phyloP scores from a whole-genome alignment of 1,284 basidiomycete genomes.

The Ceratobasidium sp. region DNA sequence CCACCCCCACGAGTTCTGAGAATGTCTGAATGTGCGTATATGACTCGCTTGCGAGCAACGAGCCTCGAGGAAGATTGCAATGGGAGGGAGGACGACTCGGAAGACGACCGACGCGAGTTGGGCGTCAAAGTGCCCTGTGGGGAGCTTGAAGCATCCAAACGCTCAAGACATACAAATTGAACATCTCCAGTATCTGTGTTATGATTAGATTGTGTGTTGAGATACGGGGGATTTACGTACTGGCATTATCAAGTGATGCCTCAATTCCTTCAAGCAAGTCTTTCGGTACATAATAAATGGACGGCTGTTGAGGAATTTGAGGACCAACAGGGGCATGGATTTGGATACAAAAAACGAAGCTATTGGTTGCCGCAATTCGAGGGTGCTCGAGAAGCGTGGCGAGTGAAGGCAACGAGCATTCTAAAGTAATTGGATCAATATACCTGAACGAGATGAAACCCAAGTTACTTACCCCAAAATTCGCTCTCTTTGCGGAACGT shows the following conservation, averaged over 20 bases:
- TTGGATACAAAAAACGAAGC: slow-evolving; percentile 71
- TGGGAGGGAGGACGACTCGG: slow-evolving; percentile 52
- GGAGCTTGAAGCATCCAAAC: slow-evolving; percentile 46
- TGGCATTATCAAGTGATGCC: slow-evolving; percentile 66
- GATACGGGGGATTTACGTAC: slow-evolving; percentile 51
- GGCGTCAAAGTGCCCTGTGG: slow-evolving; percentile 45
- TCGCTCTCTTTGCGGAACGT: slow-evolving; percentile 70
- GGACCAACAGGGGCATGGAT: slow-evolving; percentile 71
- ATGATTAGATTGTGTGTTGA: not conserved
- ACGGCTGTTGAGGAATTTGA: slow-evolving; percentile 68
- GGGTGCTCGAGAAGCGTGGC: slow-evolving; percentile 66
- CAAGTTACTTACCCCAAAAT: slow-evolving; percentile 65
- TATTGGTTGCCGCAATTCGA: slow-evolving; percentile 64
- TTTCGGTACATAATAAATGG: slow-evolving; percentile 66
- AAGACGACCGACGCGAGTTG: slow-evolving; percentile 48
- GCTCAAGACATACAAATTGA: slow-evolving; percentile 74
- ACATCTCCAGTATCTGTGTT: slow-evolving; percentile 59
- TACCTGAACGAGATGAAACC: not conserved
- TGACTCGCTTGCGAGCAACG: slow-evolving; percentile 65
- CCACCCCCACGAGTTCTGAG: slow-evolving; percentile 63
- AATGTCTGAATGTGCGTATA: slow-evolving; percentile 84
- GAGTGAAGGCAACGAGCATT: slow-evolving; percentile 68
- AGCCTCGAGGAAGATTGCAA: slow-evolving; percentile 56
- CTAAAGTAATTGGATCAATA: slow-evolving; percentile 48
- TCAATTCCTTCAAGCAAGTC: slow-evolving; percentile 68